Evolutionary conservation across 2,329 filamentous ascomycete species (phyloP).

Genomic region (Ceratocystis smalleyi): DNA sequence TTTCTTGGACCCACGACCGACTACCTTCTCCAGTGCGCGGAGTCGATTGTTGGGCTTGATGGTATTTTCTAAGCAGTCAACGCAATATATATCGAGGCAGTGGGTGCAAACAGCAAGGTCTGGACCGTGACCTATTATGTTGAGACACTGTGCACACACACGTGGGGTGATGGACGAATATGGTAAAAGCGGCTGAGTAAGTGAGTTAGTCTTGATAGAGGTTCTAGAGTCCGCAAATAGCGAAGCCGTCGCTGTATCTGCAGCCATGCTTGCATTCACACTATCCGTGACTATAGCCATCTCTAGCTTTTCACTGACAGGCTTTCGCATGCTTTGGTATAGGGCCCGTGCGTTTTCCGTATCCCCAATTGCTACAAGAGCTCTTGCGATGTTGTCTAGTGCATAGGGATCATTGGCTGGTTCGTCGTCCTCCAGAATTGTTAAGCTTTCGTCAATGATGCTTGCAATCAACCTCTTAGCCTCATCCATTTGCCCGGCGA

Average conservation of each 20-base stretch:
- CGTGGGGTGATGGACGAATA: constrained; percentile 25
- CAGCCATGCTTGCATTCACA: constrained; percentile 17
- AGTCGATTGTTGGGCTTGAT: constrained; percentile 18
- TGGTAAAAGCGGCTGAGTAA: constrained; percentile 26
- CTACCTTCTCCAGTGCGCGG: constrained; percentile 19
- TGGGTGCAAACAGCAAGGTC: constrained; percentile 26
- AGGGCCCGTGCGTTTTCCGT: constrained; percentile 25
- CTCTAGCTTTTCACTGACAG: constrained; percentile 22
- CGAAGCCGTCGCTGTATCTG: background rate
- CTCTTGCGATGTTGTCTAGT: constrained; percentile 28
- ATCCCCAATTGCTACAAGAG: constrained; percentile 27
- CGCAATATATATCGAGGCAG: constrained; percentile 28
- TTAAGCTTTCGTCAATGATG: constrained; percentile 26
- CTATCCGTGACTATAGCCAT: constrained; percentile 21
- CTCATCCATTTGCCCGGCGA: constrained; percentile 21
- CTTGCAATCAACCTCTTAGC: constrained; percentile 23
- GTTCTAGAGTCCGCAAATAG: background rate
- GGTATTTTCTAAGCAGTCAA: constrained; percentile 23
- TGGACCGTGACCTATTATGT: constrained; percentile 23
- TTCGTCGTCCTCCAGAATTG: constrained; percentile 28
- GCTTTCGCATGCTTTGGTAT: constrained; percentile 27
- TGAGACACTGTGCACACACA: constrained; percentile 27
- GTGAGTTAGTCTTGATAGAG: constrained; percentile 18
- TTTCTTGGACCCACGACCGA: constrained; percentile 21
- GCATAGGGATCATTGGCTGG: constrained; percentile 29